phyloP scores from a whole-genome alignment of 2,329 filamentous ascomycete species.

The Fusarium clavum region DNA sequence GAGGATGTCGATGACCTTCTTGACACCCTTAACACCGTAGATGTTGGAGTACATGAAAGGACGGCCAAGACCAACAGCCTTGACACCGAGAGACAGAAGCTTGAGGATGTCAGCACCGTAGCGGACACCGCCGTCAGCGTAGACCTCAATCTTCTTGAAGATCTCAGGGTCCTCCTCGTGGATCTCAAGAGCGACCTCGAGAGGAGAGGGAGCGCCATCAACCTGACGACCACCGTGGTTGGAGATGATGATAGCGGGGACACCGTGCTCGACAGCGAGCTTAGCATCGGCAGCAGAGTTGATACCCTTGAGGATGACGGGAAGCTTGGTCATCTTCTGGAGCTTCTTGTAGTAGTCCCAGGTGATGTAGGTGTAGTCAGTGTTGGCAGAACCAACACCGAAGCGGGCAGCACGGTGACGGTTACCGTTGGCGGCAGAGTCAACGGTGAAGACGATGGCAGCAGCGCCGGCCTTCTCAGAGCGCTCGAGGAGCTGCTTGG shows the following conservation, averaged over 20 bases:
- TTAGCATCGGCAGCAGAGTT: conserved; percentile 52
- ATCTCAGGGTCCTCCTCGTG: conserved; percentile 52
- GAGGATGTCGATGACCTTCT: conserved; percentile 57
- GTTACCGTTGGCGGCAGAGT: conserved; percentile 55
- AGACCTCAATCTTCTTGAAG: conserved; percentile 55
- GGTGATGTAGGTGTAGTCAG: conserved; percentile 44
- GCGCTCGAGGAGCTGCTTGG: conserved; percentile 47
- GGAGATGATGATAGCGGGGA: conserved; percentile 54
- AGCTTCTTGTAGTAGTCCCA: conserved; percentile 55
- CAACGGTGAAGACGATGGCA: conserved; percentile 55
- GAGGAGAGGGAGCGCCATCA: conserved; percentile 53
- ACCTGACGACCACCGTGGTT: conserved; percentile 59
- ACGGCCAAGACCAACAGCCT: conserved; percentile 60
- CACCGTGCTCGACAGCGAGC: conserved; percentile 49
- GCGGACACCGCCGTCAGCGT: conserved; percentile 57
- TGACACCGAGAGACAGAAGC: conserved; percentile 58
- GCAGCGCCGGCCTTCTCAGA: conserved; percentile 51
- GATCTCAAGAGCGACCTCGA: conserved; percentile 56
- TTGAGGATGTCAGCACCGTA: conserved; percentile 58
- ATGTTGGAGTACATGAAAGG: conserved; percentile 66
- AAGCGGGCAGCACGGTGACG: conserved; percentile 56
- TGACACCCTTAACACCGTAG: conserved; percentile 62
- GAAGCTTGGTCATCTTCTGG: conserved; percentile 52
- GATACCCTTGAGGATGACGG: conserved; percentile 57
- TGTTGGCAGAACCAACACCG: conserved; percentile 52